Evolutionary conservation across 148 eudicot genomes (phyloP).

Genomic region (Pouteria glomerata): DNA sequence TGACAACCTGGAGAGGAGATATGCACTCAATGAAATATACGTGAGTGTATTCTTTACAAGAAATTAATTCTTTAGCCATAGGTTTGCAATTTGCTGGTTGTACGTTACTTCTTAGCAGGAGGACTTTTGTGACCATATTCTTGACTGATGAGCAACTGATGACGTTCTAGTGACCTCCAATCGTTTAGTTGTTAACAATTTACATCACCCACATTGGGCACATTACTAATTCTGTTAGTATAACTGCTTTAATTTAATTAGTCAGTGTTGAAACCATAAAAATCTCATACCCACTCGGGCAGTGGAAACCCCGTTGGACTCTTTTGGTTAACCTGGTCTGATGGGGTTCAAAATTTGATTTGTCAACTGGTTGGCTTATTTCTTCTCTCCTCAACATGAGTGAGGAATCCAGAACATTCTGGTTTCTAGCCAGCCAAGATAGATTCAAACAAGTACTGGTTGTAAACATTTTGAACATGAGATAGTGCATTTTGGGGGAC

Average conservation of each 20-base stretch:
- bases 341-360: too few species aligned
- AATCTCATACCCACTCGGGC: not conserved
- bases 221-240: not conserved
- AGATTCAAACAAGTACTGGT: too few species aligned
- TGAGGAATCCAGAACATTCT: too few species aligned
- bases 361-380: too few species aligned
- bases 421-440: too few species aligned
- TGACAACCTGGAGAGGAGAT: slow-evolving; percentile 90
- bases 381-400: too few species aligned
- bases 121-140: not conserved
- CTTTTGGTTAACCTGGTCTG: too few species aligned
- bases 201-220: not conserved
- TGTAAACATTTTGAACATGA: too few species aligned
- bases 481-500: too few species aligned
- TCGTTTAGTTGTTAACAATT: not conserved
- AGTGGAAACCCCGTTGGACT: too few species aligned
- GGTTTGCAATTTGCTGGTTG: not conserved
- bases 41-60: slow-evolving; percentile 39
- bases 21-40: slow-evolving; percentile 83
- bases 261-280: not conserved
- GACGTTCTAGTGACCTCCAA: not conserved
- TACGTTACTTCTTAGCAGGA: not conserved
- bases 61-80: not conserved
- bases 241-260: not conserved
- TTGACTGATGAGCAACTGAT: not conserved